A percentile compares a stretch with the other conserved stretches of the same genome.
Conservation (phyloP, 306 rosid species). For the Pyrus pyrifolia region DNA sequence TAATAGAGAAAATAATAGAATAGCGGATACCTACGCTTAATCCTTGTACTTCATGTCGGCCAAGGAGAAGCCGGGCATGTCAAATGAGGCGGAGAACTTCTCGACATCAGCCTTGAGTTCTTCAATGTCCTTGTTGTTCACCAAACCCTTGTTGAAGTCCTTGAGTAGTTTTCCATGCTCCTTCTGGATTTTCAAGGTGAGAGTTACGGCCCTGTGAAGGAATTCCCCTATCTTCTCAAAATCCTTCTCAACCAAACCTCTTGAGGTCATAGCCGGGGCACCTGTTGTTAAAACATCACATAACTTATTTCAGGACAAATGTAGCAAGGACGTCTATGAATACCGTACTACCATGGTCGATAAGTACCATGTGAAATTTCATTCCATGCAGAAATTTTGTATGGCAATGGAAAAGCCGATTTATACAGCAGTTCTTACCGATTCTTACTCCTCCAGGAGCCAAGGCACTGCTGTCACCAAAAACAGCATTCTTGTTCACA, state of each 20-base stretch:
- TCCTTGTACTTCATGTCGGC: constrained; percentile 89
- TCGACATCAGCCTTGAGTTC: constrained; percentile 78
- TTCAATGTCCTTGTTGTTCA: constrained; percentile 75
- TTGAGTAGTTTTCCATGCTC: constrained; percentile 80
- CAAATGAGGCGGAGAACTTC: constrained; percentile 66
- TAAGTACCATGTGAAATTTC: neutral
- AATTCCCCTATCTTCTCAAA: constrained; percentile 88
- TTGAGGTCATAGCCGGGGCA: constrained; percentile 92
- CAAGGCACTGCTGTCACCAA: constrained; percentile 97
- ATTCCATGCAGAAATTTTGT: neutral
- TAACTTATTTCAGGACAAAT: constrained; percentile 15
- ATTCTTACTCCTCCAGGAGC: constrained; percentile 95
- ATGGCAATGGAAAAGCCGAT: neutral
- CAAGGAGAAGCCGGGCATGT: constrained; percentile 79
- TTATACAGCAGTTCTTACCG: constrained; percentile 41
- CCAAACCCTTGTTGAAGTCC: constrained; percentile 92
- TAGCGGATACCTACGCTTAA: constrained; percentile 19
- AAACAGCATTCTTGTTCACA: constrained; percentile 94
- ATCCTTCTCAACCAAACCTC: constrained; percentile 92
- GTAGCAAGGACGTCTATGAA: neutral
- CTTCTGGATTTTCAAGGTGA: constrained; percentile 69
- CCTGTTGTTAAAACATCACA: constrained; percentile 35
- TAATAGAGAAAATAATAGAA: neutral
- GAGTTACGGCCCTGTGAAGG: constrained; percentile 78
- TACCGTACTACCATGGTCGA: neutral